Evolutionary conservation across 305 asterid species (phyloP).

Genomic region (Solanum hybrid): DNA sequence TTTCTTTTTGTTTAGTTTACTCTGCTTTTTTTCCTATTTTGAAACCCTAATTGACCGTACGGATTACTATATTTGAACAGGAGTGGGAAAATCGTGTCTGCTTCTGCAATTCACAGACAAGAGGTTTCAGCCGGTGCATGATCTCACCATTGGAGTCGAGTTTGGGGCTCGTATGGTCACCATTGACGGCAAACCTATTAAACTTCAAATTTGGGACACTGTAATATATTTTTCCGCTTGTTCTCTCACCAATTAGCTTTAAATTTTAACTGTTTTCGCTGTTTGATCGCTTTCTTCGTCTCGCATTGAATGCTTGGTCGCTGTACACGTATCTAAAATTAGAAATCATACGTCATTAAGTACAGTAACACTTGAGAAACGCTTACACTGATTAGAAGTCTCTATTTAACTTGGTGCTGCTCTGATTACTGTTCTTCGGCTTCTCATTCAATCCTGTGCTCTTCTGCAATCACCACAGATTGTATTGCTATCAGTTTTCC

Average conservation of each 20-base stretch:
- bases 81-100: conserved; percentile 85
- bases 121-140: conserved; percentile 93
- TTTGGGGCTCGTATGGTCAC: conserved; percentile 82
- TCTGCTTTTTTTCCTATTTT: neutral
- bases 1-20: neutral
- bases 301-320: neutral
- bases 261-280: neutral
- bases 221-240: conserved; percentile 16
- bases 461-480: neutral
- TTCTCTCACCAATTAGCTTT: neutral
- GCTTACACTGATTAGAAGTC: neutral
- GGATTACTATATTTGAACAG: conserved; percentile 15
- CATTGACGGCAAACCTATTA: conserved; percentile 62
- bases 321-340: neutral
- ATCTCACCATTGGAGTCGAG: conserved; percentile 84
- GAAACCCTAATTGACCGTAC: conserved; percentile 13
- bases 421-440: neutral
- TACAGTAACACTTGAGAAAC: neutral
- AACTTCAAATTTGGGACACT: conserved; percentile 92
- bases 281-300: neutral
- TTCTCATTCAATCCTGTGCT: neutral
- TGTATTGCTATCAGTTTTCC: neutral
- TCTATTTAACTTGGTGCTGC: neutral
- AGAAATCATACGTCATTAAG: neutral
- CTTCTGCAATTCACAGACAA: conserved; percentile 76